Base-by-base conservation (phyloP, 2,329 filamentous ascomycete species). In the Lachnellula occidentalis region DNA sequence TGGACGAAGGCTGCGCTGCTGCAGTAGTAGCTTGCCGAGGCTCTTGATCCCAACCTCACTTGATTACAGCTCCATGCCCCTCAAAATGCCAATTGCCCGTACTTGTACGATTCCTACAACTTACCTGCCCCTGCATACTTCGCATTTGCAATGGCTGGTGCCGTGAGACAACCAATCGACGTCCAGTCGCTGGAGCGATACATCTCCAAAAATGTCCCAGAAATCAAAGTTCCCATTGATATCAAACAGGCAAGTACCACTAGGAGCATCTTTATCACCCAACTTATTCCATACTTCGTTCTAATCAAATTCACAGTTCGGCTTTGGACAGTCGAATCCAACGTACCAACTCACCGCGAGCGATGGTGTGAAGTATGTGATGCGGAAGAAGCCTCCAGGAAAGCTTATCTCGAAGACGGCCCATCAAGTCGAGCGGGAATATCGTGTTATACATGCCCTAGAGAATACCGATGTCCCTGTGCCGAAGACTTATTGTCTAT, bases 371-470 rank as follows among this genome's bases (percentile, higher is more conserved):
- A 84, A 85, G 68, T 96, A 86, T 74, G 94, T 99, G 34, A 81
- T 97, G 76, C 90, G 94, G 70, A 97, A 99, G 81, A 97, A 97
- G 75, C 94, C 94, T 1, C 92, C 94, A n/a, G 94, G 94, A 60
- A 85, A 87, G 74, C 85, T 99, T 39, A 80, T 97, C 48, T 96
- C 90, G 65, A 90, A 91, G 75, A 92, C 92, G 2, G 94, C 94
- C 9, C 94, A 99, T 76, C 88, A 92, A 71, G 92, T 99, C 67
- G 94, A 99, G 75, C 88, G 94, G 65, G 94, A 99, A 73, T 94
- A 94, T 75, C 85, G 87, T 66, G 88, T 97, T 67, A 88, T 97
- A 67, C 83, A 89, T 69, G 92, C 92, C 2, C 79, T 97, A 34
- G 82, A 84, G 60, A 76, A 73, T 51, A 95, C 90, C 19, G 84